A percentile compares a stretch with the other conserved stretches of the same genome.
These are phyloP conservation scores for Chimonanthus salicifolius DNA, from an alignment of 164 flowering plant species.

Conservation along the genomic window DNA sequence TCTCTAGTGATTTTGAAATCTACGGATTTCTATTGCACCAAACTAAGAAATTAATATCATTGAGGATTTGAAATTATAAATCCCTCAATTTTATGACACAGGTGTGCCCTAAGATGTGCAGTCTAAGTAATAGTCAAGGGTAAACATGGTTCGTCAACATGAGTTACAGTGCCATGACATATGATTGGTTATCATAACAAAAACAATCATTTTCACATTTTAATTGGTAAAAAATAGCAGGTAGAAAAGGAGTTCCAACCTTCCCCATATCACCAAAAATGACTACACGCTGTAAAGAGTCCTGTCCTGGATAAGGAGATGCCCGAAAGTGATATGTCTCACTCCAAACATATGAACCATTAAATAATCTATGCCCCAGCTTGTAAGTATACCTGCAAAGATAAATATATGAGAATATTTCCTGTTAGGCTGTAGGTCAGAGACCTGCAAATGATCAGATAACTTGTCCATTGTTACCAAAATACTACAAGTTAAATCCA, in stretches of 20 bases:
- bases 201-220: background rate
- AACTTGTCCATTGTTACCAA: background rate
- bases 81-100: too few species aligned
- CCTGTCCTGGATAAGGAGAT: conserved; percentile 48
- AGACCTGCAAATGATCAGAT: background rate
- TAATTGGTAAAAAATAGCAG: background rate
- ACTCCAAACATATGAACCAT: conserved; percentile 39
- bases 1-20: too few species aligned
- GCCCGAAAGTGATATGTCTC: conserved; percentile 29
- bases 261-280: conserved; percentile 61
- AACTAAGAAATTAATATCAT: too few species aligned
- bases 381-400: conserved; percentile 38
- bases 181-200: background rate
- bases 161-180: background rate
- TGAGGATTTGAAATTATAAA: too few species aligned
- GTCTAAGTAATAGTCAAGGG: background rate
- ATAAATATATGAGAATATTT: too few species aligned
- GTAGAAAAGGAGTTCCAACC: conserved; percentile 21
- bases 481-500: background rate
- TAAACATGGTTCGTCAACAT: background rate
- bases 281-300: conserved; percentile 38
- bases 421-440: background rate
- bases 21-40: too few species aligned
- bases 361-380: conserved; percentile 34
- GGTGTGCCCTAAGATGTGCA: too few species aligned